Percentiles rank a stretch among this genome's conserved stretches.
Conservation (phyloP, 2,329 filamentous ascomycete species). For the Ramichloridium luteum region DNA sequence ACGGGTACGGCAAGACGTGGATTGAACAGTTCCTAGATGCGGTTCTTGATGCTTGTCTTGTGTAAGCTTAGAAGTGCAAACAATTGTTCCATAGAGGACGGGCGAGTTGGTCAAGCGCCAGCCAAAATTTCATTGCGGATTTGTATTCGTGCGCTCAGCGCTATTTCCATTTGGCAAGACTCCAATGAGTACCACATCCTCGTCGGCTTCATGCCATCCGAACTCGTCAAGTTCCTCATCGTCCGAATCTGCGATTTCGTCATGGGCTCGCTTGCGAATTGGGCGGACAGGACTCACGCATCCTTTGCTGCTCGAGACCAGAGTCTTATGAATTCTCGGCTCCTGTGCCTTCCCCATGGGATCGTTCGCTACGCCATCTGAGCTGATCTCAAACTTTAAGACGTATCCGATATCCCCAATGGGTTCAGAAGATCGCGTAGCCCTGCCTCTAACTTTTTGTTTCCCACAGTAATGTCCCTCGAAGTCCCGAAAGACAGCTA, state of each 20-base stretch:
- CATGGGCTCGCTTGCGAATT: conserved; percentile 44
- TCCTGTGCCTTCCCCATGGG: conserved; percentile 3
- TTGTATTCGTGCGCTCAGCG: no score
- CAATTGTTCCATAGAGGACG: no score
- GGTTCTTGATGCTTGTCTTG: conserved; percentile 11
- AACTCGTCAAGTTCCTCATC: conserved; percentile 55
- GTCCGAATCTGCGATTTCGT: conserved; percentile 49
- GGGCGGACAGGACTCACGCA: neutral
- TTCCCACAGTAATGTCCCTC: conserved; percentile 32
- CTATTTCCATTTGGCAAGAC: no score
- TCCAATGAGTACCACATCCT: conserved; percentile 37
- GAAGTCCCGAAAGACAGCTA: conserved; percentile 70
- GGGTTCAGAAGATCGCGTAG: conserved; percentile 21
- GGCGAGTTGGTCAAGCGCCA: no score
- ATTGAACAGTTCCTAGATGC: conserved; percentile 15
- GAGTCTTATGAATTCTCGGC: neutral
- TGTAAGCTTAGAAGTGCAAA: neutral
- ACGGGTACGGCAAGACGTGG: conserved; percentile 6
- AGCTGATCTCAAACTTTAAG: conserved; percentile 39
- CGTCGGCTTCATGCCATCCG: conserved; percentile 58
- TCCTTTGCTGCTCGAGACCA: neutral
- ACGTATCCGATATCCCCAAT: conserved; percentile 31
- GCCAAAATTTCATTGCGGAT: no score
- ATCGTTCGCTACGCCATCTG: conserved; percentile 30
- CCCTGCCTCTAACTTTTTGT: conserved; percentile 32